A percentile compares a stretch with the other conserved stretches of the same genome.
These are phyloP conservation scores for Candida nonsorbophila DNA, from an alignment of 805 yeast species.

Conservation along the genomic window DNA sequence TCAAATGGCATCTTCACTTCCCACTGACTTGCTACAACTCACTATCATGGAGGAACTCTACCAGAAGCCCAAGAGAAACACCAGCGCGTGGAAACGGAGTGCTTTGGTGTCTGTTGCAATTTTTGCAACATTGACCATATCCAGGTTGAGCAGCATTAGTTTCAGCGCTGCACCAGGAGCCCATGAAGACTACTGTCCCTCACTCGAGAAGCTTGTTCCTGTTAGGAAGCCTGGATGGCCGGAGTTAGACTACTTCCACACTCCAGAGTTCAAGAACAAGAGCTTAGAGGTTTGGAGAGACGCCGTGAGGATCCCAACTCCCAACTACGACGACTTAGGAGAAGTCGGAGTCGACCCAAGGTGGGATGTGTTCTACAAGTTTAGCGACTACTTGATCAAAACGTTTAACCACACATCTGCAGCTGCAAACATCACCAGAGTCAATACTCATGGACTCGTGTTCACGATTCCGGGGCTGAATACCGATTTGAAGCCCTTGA, in stretches of 20 bases:
- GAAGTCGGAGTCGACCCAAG: constrained; percentile 7
- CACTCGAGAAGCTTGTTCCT: constrained; percentile 4
- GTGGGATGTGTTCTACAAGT: constrained; percentile 36
- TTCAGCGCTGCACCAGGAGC: too few relatives aligned
- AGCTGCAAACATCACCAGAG: constrained; percentile 44
- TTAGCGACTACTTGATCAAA: constrained; percentile 48
- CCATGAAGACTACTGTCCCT: too few relatives aligned
- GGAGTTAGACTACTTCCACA: constrained; percentile 5
- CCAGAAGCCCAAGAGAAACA: too few relatives aligned
- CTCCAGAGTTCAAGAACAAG: constrained; percentile 5
- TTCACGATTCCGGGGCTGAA: constrained; percentile 55
- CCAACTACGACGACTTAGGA: constrained; percentile 7
- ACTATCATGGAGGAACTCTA: too few relatives aligned
- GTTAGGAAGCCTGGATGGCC: background rate
- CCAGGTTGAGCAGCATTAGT: too few relatives aligned
- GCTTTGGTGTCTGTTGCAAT: too few relatives aligned
- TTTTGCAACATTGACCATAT: too few relatives aligned
- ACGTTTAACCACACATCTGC: constrained; percentile 51
- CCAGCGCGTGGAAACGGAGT: too few relatives aligned
- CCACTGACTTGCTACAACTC: too few relatives aligned
- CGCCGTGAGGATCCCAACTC: constrained; percentile 7
- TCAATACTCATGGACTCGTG: constrained; percentile 61
- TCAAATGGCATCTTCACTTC: too few relatives aligned
- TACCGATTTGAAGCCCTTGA: constrained; percentile 54
- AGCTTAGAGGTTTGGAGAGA: constrained; percentile 4